A percentile compares a stretch with the other conserved stretches of the same genome.
Conservation (phyloP, 192 early-diverging fungal genomes). For the Coemansia guatemalensis region DNA sequence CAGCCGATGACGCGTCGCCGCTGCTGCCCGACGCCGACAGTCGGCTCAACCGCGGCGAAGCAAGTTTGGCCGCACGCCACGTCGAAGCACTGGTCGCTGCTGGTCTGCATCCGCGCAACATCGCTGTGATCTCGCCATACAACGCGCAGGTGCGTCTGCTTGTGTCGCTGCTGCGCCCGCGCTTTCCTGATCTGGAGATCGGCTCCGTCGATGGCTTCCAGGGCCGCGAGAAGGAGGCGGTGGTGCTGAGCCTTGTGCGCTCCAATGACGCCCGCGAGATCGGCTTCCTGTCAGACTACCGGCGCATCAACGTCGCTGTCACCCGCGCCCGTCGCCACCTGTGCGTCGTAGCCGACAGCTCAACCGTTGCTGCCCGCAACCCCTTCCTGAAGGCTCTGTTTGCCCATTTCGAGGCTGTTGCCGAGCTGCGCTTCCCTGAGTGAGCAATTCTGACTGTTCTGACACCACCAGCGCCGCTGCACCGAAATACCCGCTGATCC, state of each 20-base stretch:
- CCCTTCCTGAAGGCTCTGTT: constrained; percentile 56
- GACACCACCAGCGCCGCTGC: no score
- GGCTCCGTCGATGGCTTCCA: constrained; percentile 90
- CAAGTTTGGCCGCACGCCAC: constrained; percentile 61
- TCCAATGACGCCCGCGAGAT: constrained; percentile 75
- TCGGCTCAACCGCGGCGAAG: constrained; percentile 79
- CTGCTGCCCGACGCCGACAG: constrained; percentile 52
- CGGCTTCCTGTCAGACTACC: constrained; percentile 79
- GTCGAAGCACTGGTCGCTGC: constrained; percentile 61
- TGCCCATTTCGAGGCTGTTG: constrained; percentile 52
- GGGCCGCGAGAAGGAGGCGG: constrained; percentile 87
- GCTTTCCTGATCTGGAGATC: constrained; percentile 68
- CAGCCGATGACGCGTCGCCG: constrained; percentile 14
- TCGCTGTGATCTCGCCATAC: constrained; percentile 90
- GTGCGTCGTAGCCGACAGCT: constrained; percentile 77
- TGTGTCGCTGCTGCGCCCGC: constrained; percentile 52
- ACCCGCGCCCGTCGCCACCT: constrained; percentile 85
- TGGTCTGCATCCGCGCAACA: constrained; percentile 62
- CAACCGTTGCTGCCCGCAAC: constrained; percentile 54
- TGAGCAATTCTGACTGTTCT: no score
- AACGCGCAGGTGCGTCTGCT: constrained; percentile 70
- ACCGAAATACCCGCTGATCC: no score
- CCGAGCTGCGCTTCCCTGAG: constrained; percentile 47
- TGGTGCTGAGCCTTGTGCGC: constrained; percentile 78
- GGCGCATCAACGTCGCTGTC: constrained; percentile 88